Evolutionary conservation across 352 stramenopile genomes (phyloP).

Genomic region (Pythium monospermum): DNA sequence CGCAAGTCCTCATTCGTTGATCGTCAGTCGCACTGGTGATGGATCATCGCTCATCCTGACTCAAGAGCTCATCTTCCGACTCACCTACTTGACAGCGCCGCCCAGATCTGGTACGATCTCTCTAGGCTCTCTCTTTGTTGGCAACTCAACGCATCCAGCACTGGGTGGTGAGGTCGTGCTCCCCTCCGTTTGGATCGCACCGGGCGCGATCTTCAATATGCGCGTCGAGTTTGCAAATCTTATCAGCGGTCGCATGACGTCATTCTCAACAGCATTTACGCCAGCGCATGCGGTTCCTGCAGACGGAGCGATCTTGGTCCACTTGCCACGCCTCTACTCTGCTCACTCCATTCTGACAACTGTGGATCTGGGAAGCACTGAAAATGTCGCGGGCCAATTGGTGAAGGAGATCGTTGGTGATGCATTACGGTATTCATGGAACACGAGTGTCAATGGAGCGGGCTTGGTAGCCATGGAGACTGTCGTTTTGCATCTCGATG

Average conservation of each 20-base stretch:
- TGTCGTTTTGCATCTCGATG: slow-evolving; percentile 26
- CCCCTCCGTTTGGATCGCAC: slow-evolving; percentile 29
- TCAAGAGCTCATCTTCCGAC: slow-evolving; percentile 2
- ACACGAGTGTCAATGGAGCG: slow-evolving; percentile 8
- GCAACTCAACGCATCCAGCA: slow-evolving; percentile 9
- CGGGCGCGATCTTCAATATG: slow-evolving; percentile 27
- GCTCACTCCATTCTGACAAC: slow-evolving; percentile 1
- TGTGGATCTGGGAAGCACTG: background rate
- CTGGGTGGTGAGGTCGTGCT: slow-evolving; percentile 1
- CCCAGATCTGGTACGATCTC: slow-evolving; percentile 16
- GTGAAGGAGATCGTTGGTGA: background rate
- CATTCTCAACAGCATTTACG: slow-evolving; percentile 27
- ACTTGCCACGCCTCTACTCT: slow-evolving; percentile 51
- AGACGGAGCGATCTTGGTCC: slow-evolving; percentile 36
- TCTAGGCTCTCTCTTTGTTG: slow-evolving; percentile 27
- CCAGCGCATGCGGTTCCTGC: slow-evolving; percentile 29
- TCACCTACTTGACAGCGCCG: slow-evolving; percentile 11
- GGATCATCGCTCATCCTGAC: slow-evolving; percentile 3
- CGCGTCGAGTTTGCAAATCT: slow-evolving; percentile 14
- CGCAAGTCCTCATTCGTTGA: background rate
- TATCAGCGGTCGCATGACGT: slow-evolving; percentile 35
- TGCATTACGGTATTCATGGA: slow-evolving; percentile 5
- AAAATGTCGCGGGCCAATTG: slow-evolving; percentile 2
- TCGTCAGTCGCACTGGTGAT: slow-evolving; percentile 24
- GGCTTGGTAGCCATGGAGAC: slow-evolving; percentile 8